Evolutionary conservation across 345 rosid species (phyloP).

Genomic region (Rubroshorea leprosula): DNA sequence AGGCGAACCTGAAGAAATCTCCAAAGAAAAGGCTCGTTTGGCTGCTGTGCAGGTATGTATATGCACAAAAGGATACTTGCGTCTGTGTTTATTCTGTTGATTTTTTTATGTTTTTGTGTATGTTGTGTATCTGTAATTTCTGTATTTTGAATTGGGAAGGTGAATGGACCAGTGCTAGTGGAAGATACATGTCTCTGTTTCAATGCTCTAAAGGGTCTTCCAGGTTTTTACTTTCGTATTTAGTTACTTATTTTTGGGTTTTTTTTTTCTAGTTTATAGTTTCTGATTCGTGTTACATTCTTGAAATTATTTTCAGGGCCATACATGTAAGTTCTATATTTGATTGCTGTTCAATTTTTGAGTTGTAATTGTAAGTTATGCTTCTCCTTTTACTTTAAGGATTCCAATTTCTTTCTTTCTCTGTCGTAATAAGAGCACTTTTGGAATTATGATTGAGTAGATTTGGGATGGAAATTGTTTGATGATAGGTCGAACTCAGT

Average conservation of each 20-base stretch:
- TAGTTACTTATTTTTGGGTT: neutral
- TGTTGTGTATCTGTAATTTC: neutral
- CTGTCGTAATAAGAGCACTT: neutral
- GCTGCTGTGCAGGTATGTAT: conserved; percentile 66
- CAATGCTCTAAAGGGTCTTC: conserved; percentile 93
- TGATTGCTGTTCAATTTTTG: conserved; percentile 13
- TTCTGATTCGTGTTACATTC: conserved; percentile 3
- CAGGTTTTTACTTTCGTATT: conserved; percentile 42
- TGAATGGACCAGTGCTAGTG: conserved; percentile 86
- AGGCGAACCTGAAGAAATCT: conserved; percentile 89
- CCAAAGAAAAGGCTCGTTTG: conserved; percentile 86
- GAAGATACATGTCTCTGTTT: conserved; percentile 97
- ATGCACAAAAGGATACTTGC: neutral
- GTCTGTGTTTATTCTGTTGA: neutral
- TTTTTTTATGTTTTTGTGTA: no score
- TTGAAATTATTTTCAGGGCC: conserved; percentile 67
- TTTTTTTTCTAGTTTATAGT: neutral
- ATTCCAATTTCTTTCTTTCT: no score
- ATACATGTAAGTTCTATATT: conserved; percentile 75
- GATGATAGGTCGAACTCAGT: neutral
- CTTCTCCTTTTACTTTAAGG: neutral
- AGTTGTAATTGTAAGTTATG: neutral
- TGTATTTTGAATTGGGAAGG: conserved; percentile 36
- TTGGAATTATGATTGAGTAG: neutral
- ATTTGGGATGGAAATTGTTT: neutral